Evolutionary conservation across 176 grass and related monocot species (phyloP).

Genomic region (Otatea glauca): DNA sequence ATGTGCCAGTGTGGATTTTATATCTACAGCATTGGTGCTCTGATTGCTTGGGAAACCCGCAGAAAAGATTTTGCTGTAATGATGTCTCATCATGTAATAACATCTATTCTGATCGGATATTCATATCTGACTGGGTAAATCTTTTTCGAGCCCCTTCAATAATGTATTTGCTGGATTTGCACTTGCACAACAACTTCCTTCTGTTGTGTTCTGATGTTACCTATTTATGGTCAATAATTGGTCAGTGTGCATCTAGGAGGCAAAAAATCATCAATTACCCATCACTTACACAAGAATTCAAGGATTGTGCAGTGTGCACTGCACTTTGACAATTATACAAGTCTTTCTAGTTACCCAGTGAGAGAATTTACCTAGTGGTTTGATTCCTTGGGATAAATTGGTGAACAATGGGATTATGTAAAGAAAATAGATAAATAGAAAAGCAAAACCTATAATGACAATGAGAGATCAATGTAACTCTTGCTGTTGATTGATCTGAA

Average conservation of each 20-base stretch:
- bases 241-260: slow-evolving; percentile 29
- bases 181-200: slow-evolving; percentile 15
- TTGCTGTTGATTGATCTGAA: slow-evolving; percentile 19
- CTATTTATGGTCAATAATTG: not conserved
- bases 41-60: slow-evolving; percentile 97
- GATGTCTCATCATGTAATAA: slow-evolving; percentile 99
- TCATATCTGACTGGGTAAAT: slow-evolving; percentile 86
- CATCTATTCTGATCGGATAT: slow-evolving; percentile 86
- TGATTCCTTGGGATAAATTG: slow-evolving; percentile 31
- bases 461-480: not conserved
- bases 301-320: not conserved
- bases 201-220: slow-evolving; percentile 29
- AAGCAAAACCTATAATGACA: not conserved
- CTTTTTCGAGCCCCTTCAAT: slow-evolving; percentile 25
- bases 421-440: not conserved
- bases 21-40: slow-evolving; percentile 91
- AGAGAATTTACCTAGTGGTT: slow-evolving; percentile 9
- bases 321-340: not conserved
- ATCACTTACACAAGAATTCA: slow-evolving; percentile 14
- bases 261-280: slow-evolving; percentile 9
- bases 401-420: slow-evolving; percentile 6
- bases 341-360: slow-evolving; percentile 30
- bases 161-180: slow-evolving; percentile 35
- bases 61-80: slow-evolving; percentile 98
- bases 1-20: slow-evolving; percentile 99